Conservation (phyloP, 2,329 filamentous ascomycete genomes). For the Scleromitrula shiraiana region DNA sequence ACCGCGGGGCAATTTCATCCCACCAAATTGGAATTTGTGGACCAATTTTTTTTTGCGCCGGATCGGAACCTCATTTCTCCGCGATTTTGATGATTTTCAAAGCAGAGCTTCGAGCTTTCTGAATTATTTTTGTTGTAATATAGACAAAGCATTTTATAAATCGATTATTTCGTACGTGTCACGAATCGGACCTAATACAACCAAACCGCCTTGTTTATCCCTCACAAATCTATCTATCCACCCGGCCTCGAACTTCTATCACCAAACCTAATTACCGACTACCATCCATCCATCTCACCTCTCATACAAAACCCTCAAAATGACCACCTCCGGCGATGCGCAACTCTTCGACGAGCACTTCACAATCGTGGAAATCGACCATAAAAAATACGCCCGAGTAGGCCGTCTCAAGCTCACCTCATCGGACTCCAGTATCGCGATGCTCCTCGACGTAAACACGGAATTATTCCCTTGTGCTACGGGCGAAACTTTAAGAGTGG, state of each 20-base stretch:
- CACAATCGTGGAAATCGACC: constrained; percentile 69
- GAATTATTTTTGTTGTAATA: too few relatives aligned
- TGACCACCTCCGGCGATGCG: constrained; percentile 64
- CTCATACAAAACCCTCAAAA: constrained; percentile 37
- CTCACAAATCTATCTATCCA: background rate
- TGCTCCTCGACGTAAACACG: constrained; percentile 88
- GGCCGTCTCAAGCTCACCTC: constrained; percentile 75
- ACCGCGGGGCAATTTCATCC: background rate
- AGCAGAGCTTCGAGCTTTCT: background rate
- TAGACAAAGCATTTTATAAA: background rate
- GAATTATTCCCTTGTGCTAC: constrained; percentile 75
- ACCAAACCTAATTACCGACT: too few relatives aligned
- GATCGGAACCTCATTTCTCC: background rate
- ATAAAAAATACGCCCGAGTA: constrained; percentile 90
- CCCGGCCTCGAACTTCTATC: background rate
- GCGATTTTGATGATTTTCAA: background rate
- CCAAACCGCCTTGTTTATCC: too few relatives aligned
- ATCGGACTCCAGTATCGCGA: constrained; percentile 62
- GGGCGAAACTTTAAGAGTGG: constrained; percentile 71
- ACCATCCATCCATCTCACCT: background rate
- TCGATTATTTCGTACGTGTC: background rate
- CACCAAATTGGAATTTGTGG: background rate
- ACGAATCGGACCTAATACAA: too few relatives aligned
- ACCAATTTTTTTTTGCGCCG: background rate
- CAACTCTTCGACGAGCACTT: constrained; percentile 93